phyloP scores from a whole-genome alignment of 148 eudicot genomes.

The Linanthus parryae region DNA sequence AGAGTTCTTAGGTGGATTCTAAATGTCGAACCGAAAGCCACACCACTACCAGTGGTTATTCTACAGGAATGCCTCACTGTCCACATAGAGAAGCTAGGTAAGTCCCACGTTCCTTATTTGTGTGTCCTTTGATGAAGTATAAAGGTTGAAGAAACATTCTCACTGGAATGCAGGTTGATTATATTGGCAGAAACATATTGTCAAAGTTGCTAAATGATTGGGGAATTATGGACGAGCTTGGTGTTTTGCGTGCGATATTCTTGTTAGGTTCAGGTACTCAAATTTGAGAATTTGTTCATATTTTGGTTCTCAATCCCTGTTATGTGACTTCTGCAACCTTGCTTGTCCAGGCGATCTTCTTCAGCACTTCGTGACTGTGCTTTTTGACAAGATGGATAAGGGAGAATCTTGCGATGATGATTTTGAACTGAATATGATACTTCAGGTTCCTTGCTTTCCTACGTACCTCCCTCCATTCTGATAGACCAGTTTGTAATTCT shows the following conservation, averaged over 20 bases:
- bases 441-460: slow-evolving; percentile 91
- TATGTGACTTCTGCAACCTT: slow-evolving; percentile 11
- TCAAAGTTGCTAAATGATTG: slow-evolving; percentile 80
- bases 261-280: slow-evolving; percentile 86
- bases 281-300: slow-evolving; percentile 1
- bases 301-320: slow-evolving; percentile 6
- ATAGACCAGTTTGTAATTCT: no score
- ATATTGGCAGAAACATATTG: slow-evolving; percentile 69
- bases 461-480: no score
- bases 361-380: slow-evolving; percentile 81
- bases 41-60: slow-evolving; percentile 72
- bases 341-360: slow-evolving; percentile 76
- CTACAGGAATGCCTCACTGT: slow-evolving; percentile 77
- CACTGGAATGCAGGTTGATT: slow-evolving; percentile 60
- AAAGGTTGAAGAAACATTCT: neutral
- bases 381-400: slow-evolving; percentile 78
- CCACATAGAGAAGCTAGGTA: slow-evolving; percentile 89
- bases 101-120: slow-evolving; percentile 7
- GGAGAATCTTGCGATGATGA: slow-evolving; percentile 96
- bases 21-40: slow-evolving; percentile 51
- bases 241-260: slow-evolving; percentile 81
- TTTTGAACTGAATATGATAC: slow-evolving; percentile 84
- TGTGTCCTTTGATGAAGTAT: neutral
- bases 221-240: slow-evolving; percentile 96
- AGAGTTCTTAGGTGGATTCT: slow-evolving; percentile 73